phyloP scores from a whole-genome alignment of 768 basidiomycete genomes.

The Saitozyma sp. region DNA sequence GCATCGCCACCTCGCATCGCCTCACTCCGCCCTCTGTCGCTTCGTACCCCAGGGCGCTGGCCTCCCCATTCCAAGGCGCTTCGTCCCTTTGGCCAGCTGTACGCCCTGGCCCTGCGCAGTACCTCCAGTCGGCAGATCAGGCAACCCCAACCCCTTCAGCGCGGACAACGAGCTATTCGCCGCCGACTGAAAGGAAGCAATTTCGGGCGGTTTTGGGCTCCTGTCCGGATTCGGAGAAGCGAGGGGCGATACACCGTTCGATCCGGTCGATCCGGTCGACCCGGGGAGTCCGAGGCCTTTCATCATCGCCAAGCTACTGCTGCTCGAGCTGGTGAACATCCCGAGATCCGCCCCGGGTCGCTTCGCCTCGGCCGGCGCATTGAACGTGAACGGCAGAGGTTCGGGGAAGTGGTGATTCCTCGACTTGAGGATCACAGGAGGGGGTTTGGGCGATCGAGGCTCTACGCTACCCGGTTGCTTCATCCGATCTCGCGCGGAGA shows the following conservation, averaged over 20 bases:
- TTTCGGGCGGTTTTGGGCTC: background rate
- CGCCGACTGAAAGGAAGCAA: constrained; percentile 4
- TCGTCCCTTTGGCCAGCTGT: constrained; percentile 27
- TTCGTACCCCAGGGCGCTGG: constrained; percentile 43
- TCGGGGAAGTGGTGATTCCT: constrained; percentile 30
- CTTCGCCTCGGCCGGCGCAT: constrained; percentile 8
- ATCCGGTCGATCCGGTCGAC: constrained; percentile 1
- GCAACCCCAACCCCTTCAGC: constrained; percentile 20
- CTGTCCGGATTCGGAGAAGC: background rate
- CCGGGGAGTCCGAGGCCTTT: constrained; percentile 44
- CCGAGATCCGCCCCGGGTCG: constrained; percentile 21
- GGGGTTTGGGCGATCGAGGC: constrained; percentile 13
- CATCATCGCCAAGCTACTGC: constrained; percentile 37
- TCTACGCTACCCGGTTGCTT: constrained; percentile 6
- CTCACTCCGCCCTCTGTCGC: constrained; percentile 6
- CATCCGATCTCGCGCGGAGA: constrained; percentile 24
- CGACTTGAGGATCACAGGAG: constrained; percentile 21
- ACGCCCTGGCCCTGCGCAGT: constrained; percentile 5
- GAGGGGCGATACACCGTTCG: background rate
- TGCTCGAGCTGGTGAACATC: constrained; percentile 30
- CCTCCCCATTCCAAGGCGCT: constrained; percentile 43
- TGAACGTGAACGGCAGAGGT: constrained; percentile 39
- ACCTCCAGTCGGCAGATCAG: constrained; percentile 6
- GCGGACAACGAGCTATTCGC: constrained; percentile 15
- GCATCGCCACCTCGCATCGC: background rate